phyloP scores from a whole-genome alignment of 352 stramenopile genomes.

The Pythium aphanidermatum region DNA sequence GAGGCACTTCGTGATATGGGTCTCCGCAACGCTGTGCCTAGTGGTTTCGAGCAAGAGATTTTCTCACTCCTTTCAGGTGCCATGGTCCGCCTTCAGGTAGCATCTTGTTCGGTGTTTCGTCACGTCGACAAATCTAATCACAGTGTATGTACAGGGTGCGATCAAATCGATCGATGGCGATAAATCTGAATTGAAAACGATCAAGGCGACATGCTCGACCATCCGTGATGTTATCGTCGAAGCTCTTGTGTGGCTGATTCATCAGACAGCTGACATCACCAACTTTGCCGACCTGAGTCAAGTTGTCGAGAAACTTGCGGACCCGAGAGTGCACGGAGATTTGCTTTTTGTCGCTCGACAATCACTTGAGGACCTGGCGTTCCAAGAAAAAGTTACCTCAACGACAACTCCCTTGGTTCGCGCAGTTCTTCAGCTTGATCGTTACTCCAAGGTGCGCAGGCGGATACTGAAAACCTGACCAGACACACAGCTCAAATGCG shows the following conservation, averaged over 20 bases:
- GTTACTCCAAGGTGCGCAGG: conserved; percentile 63
- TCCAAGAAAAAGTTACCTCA: conserved; percentile 22
- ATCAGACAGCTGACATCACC: conserved; percentile 29
- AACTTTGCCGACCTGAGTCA: conserved; percentile 23
- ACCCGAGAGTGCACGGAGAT: conserved; percentile 67
- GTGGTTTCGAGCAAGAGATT: conserved; percentile 28
- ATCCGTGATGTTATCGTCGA: conserved; percentile 61
- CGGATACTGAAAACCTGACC: neutral
- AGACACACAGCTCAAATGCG: neutral
- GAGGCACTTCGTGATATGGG: conserved; percentile 55
- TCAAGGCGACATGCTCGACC: conserved; percentile 46
- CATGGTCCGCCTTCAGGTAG: conserved; percentile 65
- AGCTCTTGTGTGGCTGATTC: conserved; percentile 57
- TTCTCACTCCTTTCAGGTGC: conserved; percentile 28
- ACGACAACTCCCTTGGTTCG: conserved; percentile 32
- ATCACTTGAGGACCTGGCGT: conserved; percentile 25
- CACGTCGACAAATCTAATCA: too few species aligned
- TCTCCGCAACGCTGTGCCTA: conserved; percentile 29
- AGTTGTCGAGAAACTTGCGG: conserved; percentile 57
- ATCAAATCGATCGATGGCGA: conserved; percentile 30
- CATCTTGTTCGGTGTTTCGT: neutral
- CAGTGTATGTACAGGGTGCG: conserved; percentile 11
- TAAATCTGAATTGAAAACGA: conserved; percentile 27
- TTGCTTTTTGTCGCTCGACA: conserved; percentile 30
- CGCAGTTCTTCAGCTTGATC: conserved; percentile 51